A percentile compares a stretch with the other conserved stretches of the same genome.
Evolutionary conservation across 257 asterid species (phyloP).

Genomic region (Solanum pennellii): DNA sequence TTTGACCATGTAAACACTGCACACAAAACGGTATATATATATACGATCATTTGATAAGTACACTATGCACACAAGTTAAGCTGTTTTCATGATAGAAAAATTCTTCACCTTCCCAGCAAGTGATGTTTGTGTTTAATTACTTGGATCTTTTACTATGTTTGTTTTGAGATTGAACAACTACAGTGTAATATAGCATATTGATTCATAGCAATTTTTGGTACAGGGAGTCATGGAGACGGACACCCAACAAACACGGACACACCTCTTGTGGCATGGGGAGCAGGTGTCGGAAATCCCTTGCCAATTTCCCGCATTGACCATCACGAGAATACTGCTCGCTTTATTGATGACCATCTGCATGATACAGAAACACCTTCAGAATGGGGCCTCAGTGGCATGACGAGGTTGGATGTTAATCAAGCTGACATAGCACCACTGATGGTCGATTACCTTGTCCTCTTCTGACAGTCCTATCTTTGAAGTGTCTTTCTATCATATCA

Average conservation of each 20-base stretch:
- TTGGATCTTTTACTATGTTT: not conserved
- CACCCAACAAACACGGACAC: conserved; percentile 94
- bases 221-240: conserved; percentile 99
- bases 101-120: not conserved
- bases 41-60: not conserved
- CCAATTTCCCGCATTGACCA: conserved; percentile 33
- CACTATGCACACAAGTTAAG: not conserved
- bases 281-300: conserved; percentile 60
- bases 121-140: not conserved
- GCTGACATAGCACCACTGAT: conserved; percentile 96
- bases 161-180: not conserved
- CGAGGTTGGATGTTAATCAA: conserved; percentile 93
- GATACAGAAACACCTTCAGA: conserved; percentile 81
- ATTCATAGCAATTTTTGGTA: not conserved
- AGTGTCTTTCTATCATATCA: not conserved
- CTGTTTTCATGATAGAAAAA: not conserved
- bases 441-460: conserved; percentile 41
- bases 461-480: not conserved
- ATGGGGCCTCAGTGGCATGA: conserved; percentile 86
- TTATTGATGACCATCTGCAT: conserved; percentile 82
- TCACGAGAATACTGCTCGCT: conserved; percentile 32
- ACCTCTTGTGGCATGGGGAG: conserved; percentile 99
- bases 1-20: not conserved
- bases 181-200: not conserved
- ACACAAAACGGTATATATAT: not conserved